Evolutionary conservation across 129 eudicot genomes (phyloP).

Genomic region (Scalesia atractyloides): DNA sequence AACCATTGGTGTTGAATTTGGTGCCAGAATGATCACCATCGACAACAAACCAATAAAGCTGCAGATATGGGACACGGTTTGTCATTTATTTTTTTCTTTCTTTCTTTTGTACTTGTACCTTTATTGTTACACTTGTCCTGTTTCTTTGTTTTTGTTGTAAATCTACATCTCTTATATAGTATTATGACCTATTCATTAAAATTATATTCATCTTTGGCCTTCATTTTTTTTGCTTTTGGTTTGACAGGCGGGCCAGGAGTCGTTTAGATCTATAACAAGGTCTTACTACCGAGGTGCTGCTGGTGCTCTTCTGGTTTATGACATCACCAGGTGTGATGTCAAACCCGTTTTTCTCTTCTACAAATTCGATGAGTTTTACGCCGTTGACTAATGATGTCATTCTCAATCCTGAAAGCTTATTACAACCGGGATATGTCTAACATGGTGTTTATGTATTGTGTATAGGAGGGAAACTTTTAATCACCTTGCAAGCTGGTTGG

Average conservation of each 20-base stretch:
- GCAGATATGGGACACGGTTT: slow-evolving; percentile 68
- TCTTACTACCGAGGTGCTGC: slow-evolving; percentile 98
- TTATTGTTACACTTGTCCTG: background rate
- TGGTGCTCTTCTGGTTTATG: slow-evolving; percentile 96
- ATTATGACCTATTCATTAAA: background rate
- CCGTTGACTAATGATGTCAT: background rate
- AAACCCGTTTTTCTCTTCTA: background rate
- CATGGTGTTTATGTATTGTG: background rate
- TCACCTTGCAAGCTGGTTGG: slow-evolving; percentile 95
- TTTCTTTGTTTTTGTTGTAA: slow-evolving; percentile 12
- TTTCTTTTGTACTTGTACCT: background rate
- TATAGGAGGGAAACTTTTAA: slow-evolving; percentile 91
- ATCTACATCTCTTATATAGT: slow-evolving; percentile 1
- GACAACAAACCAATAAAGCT: slow-evolving; percentile 86
- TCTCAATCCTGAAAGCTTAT: background rate
- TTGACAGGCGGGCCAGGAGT: slow-evolving; percentile 93
- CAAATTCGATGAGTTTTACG: background rate
- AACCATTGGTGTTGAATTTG: slow-evolving; percentile 97
- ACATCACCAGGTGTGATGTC: slow-evolving; percentile 57
- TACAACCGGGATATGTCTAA: background rate
- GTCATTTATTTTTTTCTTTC: background rate
- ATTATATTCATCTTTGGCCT: background rate
- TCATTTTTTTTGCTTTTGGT: slow-evolving; percentile 12
- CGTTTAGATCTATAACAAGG: slow-evolving; percentile 92
- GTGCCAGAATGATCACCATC: slow-evolving; percentile 93